These are phyloP conservation scores for Hypocreales sp. DNA, from an alignment of 2,329 filamentous ascomycete species.

Conservation along the genomic window DNA sequence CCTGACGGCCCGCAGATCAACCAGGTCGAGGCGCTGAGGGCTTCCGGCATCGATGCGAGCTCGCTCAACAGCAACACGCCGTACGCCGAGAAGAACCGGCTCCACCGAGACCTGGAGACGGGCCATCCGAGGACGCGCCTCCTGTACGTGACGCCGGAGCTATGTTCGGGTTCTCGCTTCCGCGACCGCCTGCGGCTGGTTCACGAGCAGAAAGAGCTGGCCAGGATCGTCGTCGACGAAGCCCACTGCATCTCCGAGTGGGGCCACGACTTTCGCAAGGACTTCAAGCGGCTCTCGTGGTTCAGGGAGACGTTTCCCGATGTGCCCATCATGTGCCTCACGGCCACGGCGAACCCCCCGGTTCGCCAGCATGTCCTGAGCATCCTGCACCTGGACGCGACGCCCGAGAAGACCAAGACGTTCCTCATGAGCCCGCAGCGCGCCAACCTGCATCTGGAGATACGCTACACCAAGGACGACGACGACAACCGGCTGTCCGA, in stretches of 20 bases:
- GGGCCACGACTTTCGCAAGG: conserved; percentile 93
- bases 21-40: conserved; percentile 68
- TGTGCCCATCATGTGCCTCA: conserved; percentile 84
- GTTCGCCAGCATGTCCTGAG: conserved; percentile 73
- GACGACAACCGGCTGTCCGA: conserved; percentile 56
- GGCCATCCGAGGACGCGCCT: conserved; percentile 73
- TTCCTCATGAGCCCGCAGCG: conserved; percentile 78
- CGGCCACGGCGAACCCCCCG: conserved; percentile 71
- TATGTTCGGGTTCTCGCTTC: conserved; percentile 66
- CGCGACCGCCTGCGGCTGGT: conserved; percentile 59
- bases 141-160: conserved; percentile 86
- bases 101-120: conserved; percentile 70
- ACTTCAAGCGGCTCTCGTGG: conserved; percentile 77
- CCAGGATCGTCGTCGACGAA: conserved; percentile 80
- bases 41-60: conserved; percentile 62
- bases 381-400: conserved; percentile 51
- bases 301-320: conserved; percentile 69
- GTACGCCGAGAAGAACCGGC: conserved; percentile 44
- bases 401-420: conserved; percentile 43
- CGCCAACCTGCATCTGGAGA: conserved; percentile 79
- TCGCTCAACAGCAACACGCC: conserved; percentile 78
- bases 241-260: conserved; percentile 97
- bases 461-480: conserved; percentile 67
- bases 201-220: conserved; percentile 69
- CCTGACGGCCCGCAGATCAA: conserved; percentile 50